phyloP scores from a whole-genome alignment of 2,329 filamentous ascomycete genomes.

The Botrytis squamosa region DNA sequence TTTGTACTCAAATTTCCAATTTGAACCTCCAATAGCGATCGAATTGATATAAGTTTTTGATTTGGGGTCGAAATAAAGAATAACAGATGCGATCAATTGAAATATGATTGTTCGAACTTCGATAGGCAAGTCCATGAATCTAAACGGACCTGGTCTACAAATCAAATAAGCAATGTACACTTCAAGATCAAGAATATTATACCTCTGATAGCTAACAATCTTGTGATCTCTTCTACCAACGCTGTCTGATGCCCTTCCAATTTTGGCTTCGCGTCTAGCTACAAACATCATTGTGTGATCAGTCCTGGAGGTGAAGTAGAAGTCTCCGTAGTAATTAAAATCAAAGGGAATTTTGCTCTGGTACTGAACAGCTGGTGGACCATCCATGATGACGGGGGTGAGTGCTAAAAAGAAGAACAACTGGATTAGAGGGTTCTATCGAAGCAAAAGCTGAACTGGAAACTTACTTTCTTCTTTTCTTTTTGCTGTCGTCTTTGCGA shows the following conservation, averaged over 20 bases:
- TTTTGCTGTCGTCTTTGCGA: background rate
- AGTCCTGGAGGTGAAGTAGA: background rate
- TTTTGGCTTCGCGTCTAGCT: rapidly evolving
- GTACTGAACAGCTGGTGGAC: rapidly evolving
- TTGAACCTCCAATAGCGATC: rapidly evolving
- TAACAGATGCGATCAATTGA: background rate
- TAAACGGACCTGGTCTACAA: background rate
- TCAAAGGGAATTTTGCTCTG: background rate
- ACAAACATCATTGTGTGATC: rapidly evolving
- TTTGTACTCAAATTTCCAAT: background rate
- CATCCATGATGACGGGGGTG: rapidly evolving
- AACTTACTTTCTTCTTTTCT: background rate
- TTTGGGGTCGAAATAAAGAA: background rate
- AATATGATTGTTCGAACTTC: background rate
- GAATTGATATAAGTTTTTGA: background rate
- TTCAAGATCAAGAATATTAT: background rate
- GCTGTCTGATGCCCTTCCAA: rapidly evolving
- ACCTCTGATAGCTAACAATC: background rate
- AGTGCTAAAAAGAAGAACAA: background rate
- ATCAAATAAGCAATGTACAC: background rate
- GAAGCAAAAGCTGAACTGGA: background rate
- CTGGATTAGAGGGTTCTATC: background rate
- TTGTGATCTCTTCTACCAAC: too few species aligned
- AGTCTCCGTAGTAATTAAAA: background rate
- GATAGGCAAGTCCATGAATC: background rate